Evolutionary conservation across 495 filamentous ascomycete genomes (phyloP), one percentile per base, ranked within the genome.

Genomic region (Baudoinia panamericana): DNA sequence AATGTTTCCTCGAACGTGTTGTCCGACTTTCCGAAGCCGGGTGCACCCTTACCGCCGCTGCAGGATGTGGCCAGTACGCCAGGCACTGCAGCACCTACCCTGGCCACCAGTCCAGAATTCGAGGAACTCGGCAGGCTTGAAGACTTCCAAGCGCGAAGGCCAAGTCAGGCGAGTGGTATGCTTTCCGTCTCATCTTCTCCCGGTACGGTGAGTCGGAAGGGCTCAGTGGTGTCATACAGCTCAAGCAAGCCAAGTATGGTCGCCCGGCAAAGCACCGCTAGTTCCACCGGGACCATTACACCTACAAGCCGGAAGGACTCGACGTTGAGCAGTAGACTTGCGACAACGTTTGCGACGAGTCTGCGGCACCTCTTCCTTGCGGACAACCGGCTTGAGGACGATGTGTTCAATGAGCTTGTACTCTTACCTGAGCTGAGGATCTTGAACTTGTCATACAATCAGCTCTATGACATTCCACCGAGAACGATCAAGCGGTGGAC

Each of bases 1-100:
- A 99, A 99, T 59, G 77, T 93, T 13, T 95, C 87, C 1, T 92
- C 90, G 6, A 99, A 99, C 50, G 72, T 95, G 8, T 63, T 99
- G 3, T 78, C 84, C 15, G 74, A 67, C 37, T 96, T 99, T 52
- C 90, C 90, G 0, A 95, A 93, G 48, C 82, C 58, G 1, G 54
- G 52, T 12, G 52, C 46, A 4, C 50, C 54, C 7, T 45, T 49
- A 27, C 54, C 61, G 13, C 37, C 45, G 4, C 19, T 44, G 9
- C 49, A 36, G 19, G 27, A 34, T 10, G 22, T 22, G 34, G 32
- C 20, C 27, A 39, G 11, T 33, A 82, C 71, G 25, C 68, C 66
- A n/a, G 60, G 60, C 2, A 57, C 65, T 15, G 73, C 66, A 5
- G 71, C 75, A 0, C 8, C 26, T 5, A 65, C 57, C 0, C 46